Evolutionary conservation across 805 yeast species (phyloP).

Genomic region (Metschnikowia aberdeeniae): DNA sequence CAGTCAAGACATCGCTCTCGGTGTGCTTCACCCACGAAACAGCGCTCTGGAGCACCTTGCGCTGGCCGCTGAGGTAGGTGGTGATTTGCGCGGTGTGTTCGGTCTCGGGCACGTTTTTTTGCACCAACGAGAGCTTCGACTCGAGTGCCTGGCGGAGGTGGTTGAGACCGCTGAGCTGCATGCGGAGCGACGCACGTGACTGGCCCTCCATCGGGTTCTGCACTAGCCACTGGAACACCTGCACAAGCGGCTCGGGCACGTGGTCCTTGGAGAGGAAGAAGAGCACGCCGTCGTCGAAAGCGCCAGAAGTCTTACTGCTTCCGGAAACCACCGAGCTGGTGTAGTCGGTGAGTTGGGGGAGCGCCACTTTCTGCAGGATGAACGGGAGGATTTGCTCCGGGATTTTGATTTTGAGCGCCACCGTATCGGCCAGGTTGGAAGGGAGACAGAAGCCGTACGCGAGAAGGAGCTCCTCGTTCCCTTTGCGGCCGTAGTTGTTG

Average conservation of each 20-base stretch:
- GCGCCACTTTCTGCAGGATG: constrained; percentile 29
- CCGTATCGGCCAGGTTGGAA: constrained; percentile 53
- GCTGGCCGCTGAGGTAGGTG: constrained; percentile 48
- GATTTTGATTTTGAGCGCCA: constrained; percentile 59
- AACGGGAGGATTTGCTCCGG: constrained; percentile 29
- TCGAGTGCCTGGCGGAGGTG: constrained; percentile 50
- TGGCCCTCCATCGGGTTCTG: constrained; percentile 45
- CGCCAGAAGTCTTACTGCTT: constrained; percentile 8
- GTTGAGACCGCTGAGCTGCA: constrained; percentile 57
- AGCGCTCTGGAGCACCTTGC: constrained; percentile 40
- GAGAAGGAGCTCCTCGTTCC: constrained; percentile 75
- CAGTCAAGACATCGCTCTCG: constrained; percentile 45
- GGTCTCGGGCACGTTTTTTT: constrained; percentile 18
- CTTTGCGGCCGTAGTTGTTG: constrained; percentile 85
- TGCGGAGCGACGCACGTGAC: constrained; percentile 42
- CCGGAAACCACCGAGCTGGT: constrained; percentile 31
- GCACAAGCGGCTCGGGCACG: constrained; percentile 43
- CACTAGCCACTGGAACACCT: constrained; percentile 53
- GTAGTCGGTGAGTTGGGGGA: constrained; percentile 35
- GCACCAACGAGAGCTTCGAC: constrained; percentile 42
- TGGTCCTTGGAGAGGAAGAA: constrained; percentile 33
- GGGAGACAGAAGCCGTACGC: constrained; percentile 76
- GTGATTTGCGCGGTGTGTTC: constrained; percentile 27
- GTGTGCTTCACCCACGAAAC: constrained; percentile 41
- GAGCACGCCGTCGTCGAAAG: constrained; percentile 32